Percentiles rank a stretch among this genome's conserved stretches.
Conservation (phyloP, 2,329 filamentous ascomycete genomes). For the Phialocephala subalpina region DNA sequence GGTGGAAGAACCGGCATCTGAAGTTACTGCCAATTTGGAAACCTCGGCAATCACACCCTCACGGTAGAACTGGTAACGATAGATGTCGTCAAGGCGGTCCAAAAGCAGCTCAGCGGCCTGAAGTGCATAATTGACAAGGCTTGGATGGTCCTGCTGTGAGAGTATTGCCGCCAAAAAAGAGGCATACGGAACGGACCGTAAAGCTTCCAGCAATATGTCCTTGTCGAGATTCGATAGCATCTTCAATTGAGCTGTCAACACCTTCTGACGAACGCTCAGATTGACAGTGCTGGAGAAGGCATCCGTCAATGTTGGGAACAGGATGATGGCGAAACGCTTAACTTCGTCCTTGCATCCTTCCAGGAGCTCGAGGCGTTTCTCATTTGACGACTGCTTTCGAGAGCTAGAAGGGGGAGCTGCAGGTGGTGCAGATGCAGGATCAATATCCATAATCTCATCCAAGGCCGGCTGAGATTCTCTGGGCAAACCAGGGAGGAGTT, state of each 20-base stretch:
- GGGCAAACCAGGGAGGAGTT: slow-evolving; percentile 82
- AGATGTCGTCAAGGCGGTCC: slow-evolving; percentile 83
- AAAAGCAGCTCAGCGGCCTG: slow-evolving; percentile 91
- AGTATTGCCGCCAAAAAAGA: slow-evolving; percentile 95
- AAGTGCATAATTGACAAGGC: slow-evolving; percentile 84
- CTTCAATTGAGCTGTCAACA: slow-evolving; percentile 93
- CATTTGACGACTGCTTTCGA: slow-evolving; percentile 68
- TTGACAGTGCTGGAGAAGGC: slow-evolving; percentile 99
- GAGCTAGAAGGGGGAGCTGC: slow-evolving; percentile 52
- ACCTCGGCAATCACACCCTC: slow-evolving; percentile 97
- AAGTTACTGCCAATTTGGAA: slow-evolving; percentile 71
- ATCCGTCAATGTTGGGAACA: slow-evolving; percentile 94
- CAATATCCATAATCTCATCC: slow-evolving; percentile 55
- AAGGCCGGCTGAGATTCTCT: slow-evolving; percentile 55
- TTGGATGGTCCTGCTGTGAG: slow-evolving; percentile 92
- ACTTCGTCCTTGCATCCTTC: slow-evolving; percentile 86
- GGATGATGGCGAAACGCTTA: slow-evolving; percentile 88
- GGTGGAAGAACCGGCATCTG: slow-evolving; percentile 32
- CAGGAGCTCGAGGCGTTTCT: slow-evolving; percentile 83
- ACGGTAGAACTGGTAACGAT: slow-evolving; percentile 95
- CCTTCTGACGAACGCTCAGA: slow-evolving; percentile 91
- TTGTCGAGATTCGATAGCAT: slow-evolving; percentile 97
- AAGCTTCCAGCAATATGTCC: slow-evolving; percentile 81
- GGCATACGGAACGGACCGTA: slow-evolving; percentile 90
- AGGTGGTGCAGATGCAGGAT: slow-evolving; percentile 48